phyloP scores from a whole-genome alignment of 2,329 filamentous ascomycete genomes.

The Aureobasidium sp. region DNA sequence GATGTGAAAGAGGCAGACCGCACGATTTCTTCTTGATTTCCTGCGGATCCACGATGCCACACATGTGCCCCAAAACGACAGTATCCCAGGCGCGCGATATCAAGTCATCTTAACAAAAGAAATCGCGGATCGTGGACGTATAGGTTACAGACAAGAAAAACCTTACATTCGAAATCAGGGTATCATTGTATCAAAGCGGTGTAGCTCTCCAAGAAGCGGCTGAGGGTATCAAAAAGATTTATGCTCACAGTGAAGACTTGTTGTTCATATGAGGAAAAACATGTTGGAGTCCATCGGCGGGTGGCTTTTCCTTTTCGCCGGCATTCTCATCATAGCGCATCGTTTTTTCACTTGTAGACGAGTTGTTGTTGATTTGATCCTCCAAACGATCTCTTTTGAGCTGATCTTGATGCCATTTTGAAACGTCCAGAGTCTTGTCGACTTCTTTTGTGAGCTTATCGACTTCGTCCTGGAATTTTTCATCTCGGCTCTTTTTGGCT shows the following conservation, averaged over 20 bases:
- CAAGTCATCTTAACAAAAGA: no score
- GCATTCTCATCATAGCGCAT: conserved; percentile 15
- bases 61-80: no score
- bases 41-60: no score
- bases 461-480: conserved; percentile 51
- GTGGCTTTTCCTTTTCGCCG: conserved; percentile 2
- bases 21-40: no score
- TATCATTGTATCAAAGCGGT: no score
- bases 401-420: conserved; percentile 39
- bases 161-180: no score
- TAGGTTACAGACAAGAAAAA: no score
- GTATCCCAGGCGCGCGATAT: no score
- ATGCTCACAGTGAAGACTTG: conserved; percentile 12
- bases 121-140: no score
- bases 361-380: not conserved
- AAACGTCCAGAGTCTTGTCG: conserved; percentile 47
- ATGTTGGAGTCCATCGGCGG: conserved; percentile 16
- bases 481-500: conserved; percentile 42
- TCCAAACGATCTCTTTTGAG: conserved; percentile 21
- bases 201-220: no score
- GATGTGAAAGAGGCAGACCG: no score
- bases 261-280: conserved; percentile 21
- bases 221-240: no score
- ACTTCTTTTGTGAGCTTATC: conserved; percentile 52
- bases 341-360: conserved; percentile 1